Percentiles rank a stretch among this genome's conserved stretches.
phyloP scores from a whole-genome alignment of 768 basidiomycete species.

The Xerocomus spinulosus region DNA sequence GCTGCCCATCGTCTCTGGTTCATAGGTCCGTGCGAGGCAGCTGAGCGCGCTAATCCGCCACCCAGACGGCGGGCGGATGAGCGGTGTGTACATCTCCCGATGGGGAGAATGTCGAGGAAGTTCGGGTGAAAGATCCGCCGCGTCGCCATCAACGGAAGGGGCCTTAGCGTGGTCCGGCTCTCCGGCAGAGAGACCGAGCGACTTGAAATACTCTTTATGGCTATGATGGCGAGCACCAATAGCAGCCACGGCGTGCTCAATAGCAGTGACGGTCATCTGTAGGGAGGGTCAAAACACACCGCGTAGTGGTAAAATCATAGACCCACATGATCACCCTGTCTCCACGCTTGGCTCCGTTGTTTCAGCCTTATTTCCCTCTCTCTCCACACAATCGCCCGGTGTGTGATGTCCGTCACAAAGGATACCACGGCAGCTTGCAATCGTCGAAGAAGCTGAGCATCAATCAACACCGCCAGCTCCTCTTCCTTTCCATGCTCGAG shows the following conservation, averaged over 20 bases:
- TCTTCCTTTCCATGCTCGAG: conserved; percentile 22
- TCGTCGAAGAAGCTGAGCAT: conserved; percentile 44
- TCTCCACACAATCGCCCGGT: conserved; percentile 47
- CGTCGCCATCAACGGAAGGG: conserved; percentile 4
- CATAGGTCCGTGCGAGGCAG: conserved; percentile 23
- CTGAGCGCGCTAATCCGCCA: conserved; percentile 9
- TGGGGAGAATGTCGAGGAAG: conserved; percentile 17
- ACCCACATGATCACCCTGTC: conserved; percentile 39
- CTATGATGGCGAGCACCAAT: conserved; percentile 37
- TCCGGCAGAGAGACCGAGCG: conserved; percentile 20
- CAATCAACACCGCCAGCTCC: conserved; percentile 36
- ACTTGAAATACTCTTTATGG: conserved; percentile 40
- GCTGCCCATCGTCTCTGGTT: conserved; percentile 17
- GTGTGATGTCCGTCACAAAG: conserved; percentile 50
- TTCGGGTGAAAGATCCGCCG: neutral
- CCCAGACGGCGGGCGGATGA: conserved; percentile 30
- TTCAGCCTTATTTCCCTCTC: conserved; percentile 60
- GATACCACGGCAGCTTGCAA: conserved; percentile 43
- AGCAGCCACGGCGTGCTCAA: conserved; percentile 47
- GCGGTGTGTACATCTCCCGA: conserved; percentile 34
- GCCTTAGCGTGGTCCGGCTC: conserved; percentile 10
- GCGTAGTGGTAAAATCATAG: too few relatives aligned
- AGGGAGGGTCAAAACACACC: neutral
- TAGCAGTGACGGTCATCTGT: conserved; percentile 41
- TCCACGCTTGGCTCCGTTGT: conserved; percentile 57